Base-by-base conservation (phyloP, 176 grass and related monocot genomes). In the Dendrocalamus sinicus region DNA sequence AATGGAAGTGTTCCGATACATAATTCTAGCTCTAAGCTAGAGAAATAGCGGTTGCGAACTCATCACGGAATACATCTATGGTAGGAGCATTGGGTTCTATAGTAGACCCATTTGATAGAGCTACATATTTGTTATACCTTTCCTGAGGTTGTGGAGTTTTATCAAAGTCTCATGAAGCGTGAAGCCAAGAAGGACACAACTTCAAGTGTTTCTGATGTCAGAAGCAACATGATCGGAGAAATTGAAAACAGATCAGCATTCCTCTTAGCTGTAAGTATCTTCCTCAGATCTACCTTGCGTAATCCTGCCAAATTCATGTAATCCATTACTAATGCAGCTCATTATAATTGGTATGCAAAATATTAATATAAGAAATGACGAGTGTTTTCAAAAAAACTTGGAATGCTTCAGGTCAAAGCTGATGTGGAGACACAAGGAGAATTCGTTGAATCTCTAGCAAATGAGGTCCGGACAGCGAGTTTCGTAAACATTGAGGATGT, bases 391-490 rank as follows among this genome's bases (percentile, higher is more conserved):
- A 66, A 71, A 79, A 87, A 83, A 73, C 13, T 9, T 80, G 67
- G 60, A 70, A 68, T 61, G 32, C 22, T 87, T 81, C 92, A 98
- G n/a, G n/a, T n/a, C n/a, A n/a, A n/a, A n/a, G n/a, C n/a, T n/a
- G n/a, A n/a, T n/a, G n/a, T n/a, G n/a, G 96, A 98, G 78, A 94
- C 96, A 75, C 96, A 98, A 66, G 96, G 93, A 52, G 91, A 95
- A 14, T 95, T 98, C 73, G 96, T 98, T 0, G 81, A 91, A 47
- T 95, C 93, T 13, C 81, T 91, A 39, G 89, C 89, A 19, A n/a
- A 79, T 17, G 89, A 88, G 53, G 45, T 91, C 45, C 76, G 85
- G 19, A 63, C 81, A 76, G 89, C 89, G 2, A 91, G 53, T 45
- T 91, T 94, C 51, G 62, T 53, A 19, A 91, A 91, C 43, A 92